Evolutionary conservation across 495 filamentous ascomycete species (phyloP).

Genomic region (Astrothelium macrocarpum): DNA sequence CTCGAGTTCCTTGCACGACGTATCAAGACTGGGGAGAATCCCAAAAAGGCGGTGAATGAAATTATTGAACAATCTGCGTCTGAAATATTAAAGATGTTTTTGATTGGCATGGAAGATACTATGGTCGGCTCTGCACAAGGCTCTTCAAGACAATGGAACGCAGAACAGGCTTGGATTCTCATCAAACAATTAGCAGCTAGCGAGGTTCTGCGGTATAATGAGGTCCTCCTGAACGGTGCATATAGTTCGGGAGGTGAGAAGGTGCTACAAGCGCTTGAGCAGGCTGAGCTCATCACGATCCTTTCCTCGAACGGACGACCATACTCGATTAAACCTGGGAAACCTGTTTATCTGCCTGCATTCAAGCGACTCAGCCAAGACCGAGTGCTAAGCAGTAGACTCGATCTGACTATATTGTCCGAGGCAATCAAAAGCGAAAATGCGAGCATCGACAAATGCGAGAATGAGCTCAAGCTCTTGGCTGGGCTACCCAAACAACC

Average conservation of each 20-base stretch:
- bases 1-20: slow-evolving; percentile 84
- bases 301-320: slow-evolving; percentile 66
- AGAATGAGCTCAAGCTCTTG: slow-evolving; percentile 64
- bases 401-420: slow-evolving; percentile 62
- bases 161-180: slow-evolving; percentile 82
- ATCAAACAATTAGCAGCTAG: slow-evolving; percentile 60
- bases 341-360: slow-evolving; percentile 78
- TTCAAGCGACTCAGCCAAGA: slow-evolving; percentile 65
- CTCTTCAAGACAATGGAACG: slow-evolving; percentile 50
- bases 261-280: slow-evolving; percentile 68
- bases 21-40: slow-evolving; percentile 83
- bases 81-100: slow-evolving; percentile 89
- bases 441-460: slow-evolving; percentile 63
- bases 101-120: slow-evolving; percentile 46
- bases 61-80: slow-evolving; percentile 80
- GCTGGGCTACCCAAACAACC: slow-evolving; percentile 52
- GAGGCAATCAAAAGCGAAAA: slow-evolving; percentile 64
- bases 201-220: slow-evolving; percentile 65
- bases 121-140: slow-evolving; percentile 2
- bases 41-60: slow-evolving; percentile 71
- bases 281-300: slow-evolving; percentile 79
- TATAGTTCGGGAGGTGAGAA: slow-evolving; percentile 61
- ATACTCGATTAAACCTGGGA: slow-evolving; percentile 62
- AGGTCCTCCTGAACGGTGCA: slow-evolving; percentile 62
- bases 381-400: slow-evolving; percentile 55